These are phyloP conservation scores for Aureobasidium subglaciale DNA, from an alignment of 2,329 filamentous ascomycete genomes.

Conservation along the genomic window DNA sequence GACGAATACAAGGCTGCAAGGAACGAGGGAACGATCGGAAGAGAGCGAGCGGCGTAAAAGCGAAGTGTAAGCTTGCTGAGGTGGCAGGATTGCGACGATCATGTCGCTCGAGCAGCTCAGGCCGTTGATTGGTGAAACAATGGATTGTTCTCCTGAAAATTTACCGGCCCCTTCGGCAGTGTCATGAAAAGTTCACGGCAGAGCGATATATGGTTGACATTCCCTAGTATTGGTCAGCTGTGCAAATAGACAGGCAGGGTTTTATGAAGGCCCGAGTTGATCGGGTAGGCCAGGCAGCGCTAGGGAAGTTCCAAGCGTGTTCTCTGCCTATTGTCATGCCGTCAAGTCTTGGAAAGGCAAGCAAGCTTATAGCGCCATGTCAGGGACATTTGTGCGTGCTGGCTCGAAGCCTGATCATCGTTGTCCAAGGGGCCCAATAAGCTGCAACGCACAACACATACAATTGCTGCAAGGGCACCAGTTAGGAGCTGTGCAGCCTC, in stretches of 20 bases:
- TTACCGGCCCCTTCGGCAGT: not conserved
- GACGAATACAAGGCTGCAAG: constrained; percentile 4
- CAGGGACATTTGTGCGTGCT: not conserved
- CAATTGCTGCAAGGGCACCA: constrained; percentile 5
- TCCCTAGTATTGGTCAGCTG: constrained; percentile 7
- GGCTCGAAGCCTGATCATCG: not conserved
- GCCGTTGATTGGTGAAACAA: constrained; percentile 14
- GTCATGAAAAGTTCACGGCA: constrained; percentile 1
- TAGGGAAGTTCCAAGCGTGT: not conserved
- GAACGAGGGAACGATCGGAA: constrained; percentile 1
- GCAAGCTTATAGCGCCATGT: not conserved
- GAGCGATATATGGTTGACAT: not conserved
- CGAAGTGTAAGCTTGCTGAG: constrained; percentile 7
- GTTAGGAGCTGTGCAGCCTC: not conserved
- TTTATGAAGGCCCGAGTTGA: constrained; percentile 8
- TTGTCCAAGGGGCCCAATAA: not conserved
- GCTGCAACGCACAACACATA: not conserved
- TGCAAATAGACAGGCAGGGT: constrained; percentile 7
- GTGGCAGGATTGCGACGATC: constrained; percentile 1
- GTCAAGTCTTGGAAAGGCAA: not conserved
- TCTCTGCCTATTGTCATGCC: not conserved
- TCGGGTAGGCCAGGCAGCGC: constrained; percentile 11
- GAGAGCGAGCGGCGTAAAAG: constrained; percentile 3
- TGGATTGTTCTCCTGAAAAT: constrained; percentile 12
- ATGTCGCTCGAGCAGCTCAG: constrained; percentile 2